Percentiles rank a stretch among this genome's conserved stretches.
Conservation (phyloP, 139 green algal species). For the Ettlia oleoabundans region DNA sequence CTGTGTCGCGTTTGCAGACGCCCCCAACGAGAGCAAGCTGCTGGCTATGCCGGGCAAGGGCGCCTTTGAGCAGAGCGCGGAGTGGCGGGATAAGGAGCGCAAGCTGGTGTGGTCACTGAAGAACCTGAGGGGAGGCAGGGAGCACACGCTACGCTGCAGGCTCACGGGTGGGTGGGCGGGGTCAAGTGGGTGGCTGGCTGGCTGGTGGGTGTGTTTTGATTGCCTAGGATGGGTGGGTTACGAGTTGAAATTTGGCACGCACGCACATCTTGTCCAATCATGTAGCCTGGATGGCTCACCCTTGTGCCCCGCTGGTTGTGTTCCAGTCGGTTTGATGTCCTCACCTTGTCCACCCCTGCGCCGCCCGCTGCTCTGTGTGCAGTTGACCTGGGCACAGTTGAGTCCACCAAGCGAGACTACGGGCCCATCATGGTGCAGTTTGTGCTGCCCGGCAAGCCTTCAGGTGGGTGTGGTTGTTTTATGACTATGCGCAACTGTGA, state of each 20-base stretch:
- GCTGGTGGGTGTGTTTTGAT: too few species aligned
- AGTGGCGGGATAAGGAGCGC: constrained; percentile 74
- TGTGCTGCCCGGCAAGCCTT: constrained; percentile 56
- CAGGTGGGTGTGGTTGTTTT: constrained; percentile 14
- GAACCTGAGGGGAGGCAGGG: constrained; percentile 62
- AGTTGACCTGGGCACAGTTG: constrained; percentile 50
- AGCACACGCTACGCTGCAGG: constrained; percentile 64
- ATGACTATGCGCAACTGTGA: constrained; percentile 84
- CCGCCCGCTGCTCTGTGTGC: constrained; percentile 46
- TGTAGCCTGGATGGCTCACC: too few species aligned
- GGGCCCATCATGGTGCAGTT: constrained; percentile 94
- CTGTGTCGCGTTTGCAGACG: background rate
- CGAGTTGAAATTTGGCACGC: too few species aligned
- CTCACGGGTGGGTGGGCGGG: constrained; percentile 13
- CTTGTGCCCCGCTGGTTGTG: too few species aligned
- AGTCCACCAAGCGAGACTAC: constrained; percentile 61
- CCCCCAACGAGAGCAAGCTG: constrained; percentile 29
- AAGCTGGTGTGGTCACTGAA: constrained; percentile 75
- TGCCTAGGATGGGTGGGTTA: too few species aligned
- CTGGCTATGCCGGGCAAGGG: constrained; percentile 26
- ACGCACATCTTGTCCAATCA: too few species aligned
- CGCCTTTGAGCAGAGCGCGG: constrained; percentile 60
- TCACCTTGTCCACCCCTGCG: background rate
- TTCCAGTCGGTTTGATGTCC: too few species aligned
- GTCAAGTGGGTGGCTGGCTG: background rate